Percentiles rank a stretch among this genome's conserved stretches.
Evolutionary conservation across 148 eudicot species (phyloP).

Genomic region (Amaranthus palmeri): DNA sequence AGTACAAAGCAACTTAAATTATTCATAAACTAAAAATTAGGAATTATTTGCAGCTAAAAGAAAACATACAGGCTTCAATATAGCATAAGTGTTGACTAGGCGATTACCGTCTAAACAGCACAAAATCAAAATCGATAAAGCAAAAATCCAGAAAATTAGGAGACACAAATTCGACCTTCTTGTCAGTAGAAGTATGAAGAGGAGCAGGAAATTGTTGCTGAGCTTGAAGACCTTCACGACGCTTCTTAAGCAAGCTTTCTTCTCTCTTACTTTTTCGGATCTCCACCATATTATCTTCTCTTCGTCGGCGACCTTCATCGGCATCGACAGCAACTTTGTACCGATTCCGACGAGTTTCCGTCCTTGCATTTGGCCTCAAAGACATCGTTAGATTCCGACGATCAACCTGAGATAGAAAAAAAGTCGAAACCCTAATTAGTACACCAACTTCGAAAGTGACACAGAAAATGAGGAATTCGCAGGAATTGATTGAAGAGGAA

Average conservation of each 20-base stretch:
- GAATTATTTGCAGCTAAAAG: not conserved
- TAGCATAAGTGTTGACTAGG: not conserved
- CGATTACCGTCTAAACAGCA: not conserved
- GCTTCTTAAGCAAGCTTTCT: conserved; percentile 70
- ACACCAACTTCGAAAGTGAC: not conserved
- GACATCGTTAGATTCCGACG: conserved; percentile 27
- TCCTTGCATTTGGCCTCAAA: conserved; percentile 44
- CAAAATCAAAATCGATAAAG: not conserved
- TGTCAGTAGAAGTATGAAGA: conserved; percentile 29
- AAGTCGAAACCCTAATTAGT: conserved; percentile 18
- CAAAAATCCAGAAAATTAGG: not conserved
- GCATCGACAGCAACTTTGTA: conserved; percentile 78
- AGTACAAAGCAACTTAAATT: not conserved
- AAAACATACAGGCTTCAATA: not conserved
- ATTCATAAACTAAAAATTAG: no score
- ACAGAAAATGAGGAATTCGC: no score
- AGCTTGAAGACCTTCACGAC: conserved; percentile 57
- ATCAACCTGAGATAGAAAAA: not conserved
- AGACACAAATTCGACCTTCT: conserved; percentile 24
- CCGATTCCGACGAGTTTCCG: conserved; percentile 53
- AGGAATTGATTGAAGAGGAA: no score
- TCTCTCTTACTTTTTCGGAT: conserved; percentile 65
- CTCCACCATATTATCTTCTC: conserved; percentile 79
- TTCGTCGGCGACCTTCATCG: conserved; percentile 70
- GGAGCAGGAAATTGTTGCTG: conserved; percentile 31